A percentile compares a stretch with the other conserved stretches of the same genome.
These are phyloP conservation scores for Mucor ambiguus DNA, from an alignment of 371 early-diverging fungal species.

Conservation along the genomic window DNA sequence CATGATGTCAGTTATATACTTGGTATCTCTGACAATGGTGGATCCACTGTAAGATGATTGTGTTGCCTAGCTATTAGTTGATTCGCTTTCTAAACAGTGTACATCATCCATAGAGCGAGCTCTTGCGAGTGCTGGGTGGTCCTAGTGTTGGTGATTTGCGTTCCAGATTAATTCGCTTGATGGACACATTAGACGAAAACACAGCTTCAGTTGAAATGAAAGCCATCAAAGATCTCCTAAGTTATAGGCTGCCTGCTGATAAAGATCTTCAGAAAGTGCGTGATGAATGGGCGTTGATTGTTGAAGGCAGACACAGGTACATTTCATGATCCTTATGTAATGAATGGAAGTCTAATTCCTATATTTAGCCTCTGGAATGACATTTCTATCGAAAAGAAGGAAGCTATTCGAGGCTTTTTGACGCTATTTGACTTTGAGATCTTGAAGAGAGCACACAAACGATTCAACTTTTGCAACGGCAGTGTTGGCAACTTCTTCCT, in stretches of 20 bases:
- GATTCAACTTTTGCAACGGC: slow-evolving; percentile 74
- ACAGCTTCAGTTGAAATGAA: slow-evolving; percentile 35
- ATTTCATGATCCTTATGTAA: neutral
- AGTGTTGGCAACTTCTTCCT: slow-evolving; percentile 79
- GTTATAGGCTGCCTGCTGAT: slow-evolving; percentile 66
- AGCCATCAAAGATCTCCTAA: slow-evolving; percentile 67
- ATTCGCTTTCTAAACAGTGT: neutral
- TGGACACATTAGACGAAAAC: slow-evolving; percentile 43
- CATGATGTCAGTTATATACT: slow-evolving; percentile 70
- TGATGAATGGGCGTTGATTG: slow-evolving; percentile 68
- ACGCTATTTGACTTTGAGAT: slow-evolving; percentile 70
- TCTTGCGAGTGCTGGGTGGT: slow-evolving; percentile 70
- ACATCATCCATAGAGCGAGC: slow-evolving; percentile 46
- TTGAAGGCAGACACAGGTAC: slow-evolving; percentile 72
- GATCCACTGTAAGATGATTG: slow-evolving; percentile 50
- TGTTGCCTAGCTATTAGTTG: neutral
- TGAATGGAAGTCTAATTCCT: neutral
- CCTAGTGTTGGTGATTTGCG: slow-evolving; percentile 77
- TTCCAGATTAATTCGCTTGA: slow-evolving; percentile 62
- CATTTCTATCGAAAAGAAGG: slow-evolving; percentile 63
- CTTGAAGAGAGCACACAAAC: slow-evolving; percentile 62
- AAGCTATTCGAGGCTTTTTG: slow-evolving; percentile 75
- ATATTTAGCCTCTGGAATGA: slow-evolving; percentile 54
- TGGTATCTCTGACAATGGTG: slow-evolving; percentile 77
- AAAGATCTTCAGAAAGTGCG: slow-evolving; percentile 52